Base-by-base conservation (phyloP, 139 green algal species). In the Diplosphaera chodatii region DNA sequence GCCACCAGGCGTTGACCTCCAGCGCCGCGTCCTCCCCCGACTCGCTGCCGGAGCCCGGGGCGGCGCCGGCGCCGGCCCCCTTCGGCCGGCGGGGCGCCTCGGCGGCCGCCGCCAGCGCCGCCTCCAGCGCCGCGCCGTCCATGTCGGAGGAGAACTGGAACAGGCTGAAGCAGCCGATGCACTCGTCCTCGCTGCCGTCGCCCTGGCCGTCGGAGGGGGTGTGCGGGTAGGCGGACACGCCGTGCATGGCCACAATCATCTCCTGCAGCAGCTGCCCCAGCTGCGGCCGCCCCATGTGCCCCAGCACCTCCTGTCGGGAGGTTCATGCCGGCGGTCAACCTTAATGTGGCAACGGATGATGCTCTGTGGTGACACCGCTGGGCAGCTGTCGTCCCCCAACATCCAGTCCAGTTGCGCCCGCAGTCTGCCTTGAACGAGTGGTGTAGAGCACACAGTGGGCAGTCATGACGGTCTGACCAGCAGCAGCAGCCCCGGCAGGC, bases 1-100 rank as follows among this genome's bases (percentile, higher is more conserved):
- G 18, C 88, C 88, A 93, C 87, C 87, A 93, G 65, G 70, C 31
- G 16, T 80, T 68, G 3, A 82, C 76, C 28, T 63, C 32, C 16
- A 90, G 67, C 21, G 73, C 74, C 6, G 82, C 79, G 48, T 88
- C 69, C 4, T 78, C 78, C 18, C 72, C 70, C 0, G 37, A 70
- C 65, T 55, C 33, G 32, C 33, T 27, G 29, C 25, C 48, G 48
- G 13, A n/a, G 48, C 48, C 18, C 13, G 48, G 25, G 48, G 13
- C 48, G 48, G 3, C 48, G 48, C 48, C 48, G 48, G 13, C 48
- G 48, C 48, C 16, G 37, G 6, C 48, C 48, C 37, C 37, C 37
- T 48, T 48, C 8, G 10, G 6, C 10, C 37, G 37, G 37, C 37
- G 37, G 10, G 37, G 37, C 37, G 6, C 8, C 37, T 48, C 8